Conservation (phyloP, 169 alveolate genomes). For the Theileria sp. region DNA sequence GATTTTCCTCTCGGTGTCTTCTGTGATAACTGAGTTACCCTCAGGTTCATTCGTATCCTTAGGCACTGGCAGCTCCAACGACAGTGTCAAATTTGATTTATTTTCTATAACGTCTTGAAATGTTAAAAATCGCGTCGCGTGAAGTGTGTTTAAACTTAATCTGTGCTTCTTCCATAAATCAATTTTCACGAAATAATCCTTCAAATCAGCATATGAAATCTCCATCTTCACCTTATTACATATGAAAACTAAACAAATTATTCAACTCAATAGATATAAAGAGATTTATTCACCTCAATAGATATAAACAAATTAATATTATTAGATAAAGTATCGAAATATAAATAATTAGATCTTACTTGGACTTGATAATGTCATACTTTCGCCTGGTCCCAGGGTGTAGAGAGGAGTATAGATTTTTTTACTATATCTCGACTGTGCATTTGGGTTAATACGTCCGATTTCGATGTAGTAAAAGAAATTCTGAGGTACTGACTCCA, state of each 20-base stretch:
- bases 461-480: constrained; percentile 59
- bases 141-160: constrained; percentile 72
- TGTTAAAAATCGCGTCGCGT: constrained; percentile 72
- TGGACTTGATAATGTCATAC: constrained; percentile 59
- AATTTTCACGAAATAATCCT: constrained; percentile 72
- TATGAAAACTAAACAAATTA: constrained; percentile 59
- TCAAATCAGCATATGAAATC: constrained; percentile 79
- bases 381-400: constrained; percentile 72
- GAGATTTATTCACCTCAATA: too few relatives aligned
- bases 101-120: constrained; percentile 77
- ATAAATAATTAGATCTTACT: constrained; percentile 31
- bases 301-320: too few relatives aligned
- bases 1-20: constrained; percentile 17
- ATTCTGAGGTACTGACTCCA: constrained; percentile 50
- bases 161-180: constrained; percentile 80
- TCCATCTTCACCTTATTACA: constrained; percentile 73
- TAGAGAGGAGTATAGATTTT: constrained; percentile 73
- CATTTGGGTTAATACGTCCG: constrained; percentile 38
- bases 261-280: too few relatives aligned
- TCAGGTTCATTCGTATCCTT: constrained; percentile 2
- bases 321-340: too few relatives aligned
- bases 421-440: constrained; percentile 33
- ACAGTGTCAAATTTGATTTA: constrained; percentile 73
- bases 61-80: constrained; percentile 68
- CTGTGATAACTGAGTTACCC: constrained; percentile 13